A percentile compares a stretch with the other conserved stretches of the same genome.
Evolutionary conservation across 192 early-diverging fungal genomes (phyloP).

Genomic region (Rhizoclosmatium globosum): DNA sequence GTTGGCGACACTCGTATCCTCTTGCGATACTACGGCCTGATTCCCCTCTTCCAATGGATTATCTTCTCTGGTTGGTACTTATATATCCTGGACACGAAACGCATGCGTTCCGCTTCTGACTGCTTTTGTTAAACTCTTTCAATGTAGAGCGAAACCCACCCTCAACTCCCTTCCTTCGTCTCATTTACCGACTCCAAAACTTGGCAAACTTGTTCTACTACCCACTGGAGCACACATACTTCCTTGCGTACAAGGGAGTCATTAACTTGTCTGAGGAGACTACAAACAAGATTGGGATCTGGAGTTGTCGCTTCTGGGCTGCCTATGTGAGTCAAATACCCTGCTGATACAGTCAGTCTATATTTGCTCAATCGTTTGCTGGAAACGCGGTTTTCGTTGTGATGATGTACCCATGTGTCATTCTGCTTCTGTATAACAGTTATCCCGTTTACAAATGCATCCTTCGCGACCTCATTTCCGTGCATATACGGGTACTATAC

Average conservation of each 20-base stretch:
- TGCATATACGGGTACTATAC: neutral
- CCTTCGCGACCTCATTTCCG: neutral
- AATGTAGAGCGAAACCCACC: conserved; percentile 79
- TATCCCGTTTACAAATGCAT: neutral
- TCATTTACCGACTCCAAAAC: conserved; percentile 89
- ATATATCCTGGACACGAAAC: too few species aligned
- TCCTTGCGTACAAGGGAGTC: conserved; percentile 87
- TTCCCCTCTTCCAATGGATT: conserved; percentile 90
- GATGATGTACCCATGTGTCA: neutral
- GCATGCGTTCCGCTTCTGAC: neutral
- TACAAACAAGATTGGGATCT: conserved; percentile 83
- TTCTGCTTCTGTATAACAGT: neutral
- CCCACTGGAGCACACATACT: conserved; percentile 96
- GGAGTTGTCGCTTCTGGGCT: conserved; percentile 98
- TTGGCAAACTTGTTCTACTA: conserved; percentile 88
- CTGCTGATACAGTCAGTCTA: too few species aligned
- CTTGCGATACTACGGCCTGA: conserved; percentile 76
- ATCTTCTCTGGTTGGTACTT: conserved; percentile 38
- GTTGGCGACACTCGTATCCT: conserved; percentile 92
- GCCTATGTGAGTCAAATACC: conserved; percentile 68
- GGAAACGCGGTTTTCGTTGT: neutral
- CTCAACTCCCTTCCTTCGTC: conserved; percentile 64
- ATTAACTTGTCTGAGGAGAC: conserved; percentile 77
- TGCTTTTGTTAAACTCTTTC: neutral
- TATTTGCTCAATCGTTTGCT: neutral